phyloP scores from a whole-genome alignment of 1,284 basidiomycete genomes.

The Amylostereum areolatum region DNA sequence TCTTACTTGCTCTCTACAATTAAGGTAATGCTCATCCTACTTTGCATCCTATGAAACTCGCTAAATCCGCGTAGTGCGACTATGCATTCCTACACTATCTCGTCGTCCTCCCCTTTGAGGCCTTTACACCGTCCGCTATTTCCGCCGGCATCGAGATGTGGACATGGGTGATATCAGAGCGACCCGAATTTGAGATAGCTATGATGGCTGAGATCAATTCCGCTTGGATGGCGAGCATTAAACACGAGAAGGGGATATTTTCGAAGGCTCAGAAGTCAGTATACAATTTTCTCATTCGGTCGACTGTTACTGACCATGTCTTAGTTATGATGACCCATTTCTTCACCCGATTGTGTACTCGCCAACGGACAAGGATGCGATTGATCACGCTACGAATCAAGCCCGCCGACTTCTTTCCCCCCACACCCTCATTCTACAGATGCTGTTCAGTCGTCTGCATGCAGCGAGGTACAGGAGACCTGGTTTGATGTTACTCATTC shows the following conservation, averaged over 20 bases:
- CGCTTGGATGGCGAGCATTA: constrained; percentile 84
- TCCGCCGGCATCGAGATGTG: constrained; percentile 89
- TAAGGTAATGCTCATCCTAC: constrained; percentile 21
- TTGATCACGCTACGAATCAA: constrained; percentile 67
- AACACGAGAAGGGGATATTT: constrained; percentile 77
- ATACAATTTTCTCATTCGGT: background rate
- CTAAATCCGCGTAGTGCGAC: constrained; percentile 55
- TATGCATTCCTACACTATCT: constrained; percentile 85
- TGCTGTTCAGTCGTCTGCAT: constrained; percentile 91
- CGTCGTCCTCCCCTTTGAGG: constrained; percentile 84
- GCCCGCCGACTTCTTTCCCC: constrained; percentile 78
- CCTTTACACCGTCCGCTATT: constrained; percentile 84
- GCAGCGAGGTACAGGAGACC: constrained; percentile 87
- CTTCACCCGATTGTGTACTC: constrained; percentile 83
- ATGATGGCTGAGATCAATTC: constrained; percentile 84
- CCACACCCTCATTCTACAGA: constrained; percentile 81
- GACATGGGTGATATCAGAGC: constrained; percentile 94
- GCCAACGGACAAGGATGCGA: constrained; percentile 83
- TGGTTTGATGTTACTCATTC: constrained; percentile 81
- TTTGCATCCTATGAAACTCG: background rate
- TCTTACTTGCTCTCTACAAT: constrained; percentile 70
- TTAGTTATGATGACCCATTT: constrained; percentile 85
- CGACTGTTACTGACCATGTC: background rate
- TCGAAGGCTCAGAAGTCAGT: constrained; percentile 74
- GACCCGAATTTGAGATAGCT: constrained; percentile 68